These are phyloP conservation scores for Wilhelminamyces savonicus DNA, from an alignment of 805 yeast genomes.

Conservation along the genomic window DNA sequence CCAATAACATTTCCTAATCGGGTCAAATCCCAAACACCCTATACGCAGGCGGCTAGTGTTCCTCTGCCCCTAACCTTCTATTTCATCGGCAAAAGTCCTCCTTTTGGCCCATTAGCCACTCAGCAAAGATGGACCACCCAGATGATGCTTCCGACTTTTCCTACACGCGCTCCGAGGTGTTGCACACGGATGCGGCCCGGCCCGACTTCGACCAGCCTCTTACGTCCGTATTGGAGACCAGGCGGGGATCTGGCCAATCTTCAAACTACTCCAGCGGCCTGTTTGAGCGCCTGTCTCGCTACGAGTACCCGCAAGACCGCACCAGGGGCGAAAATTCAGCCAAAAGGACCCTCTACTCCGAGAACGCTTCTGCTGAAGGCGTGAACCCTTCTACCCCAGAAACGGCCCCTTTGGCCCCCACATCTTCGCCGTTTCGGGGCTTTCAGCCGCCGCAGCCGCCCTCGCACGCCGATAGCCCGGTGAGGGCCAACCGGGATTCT, in stretches of 20 bases:
- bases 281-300: neutral
- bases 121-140: constrained; percentile 1
- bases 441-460: neutral
- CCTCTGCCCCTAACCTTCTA: too few relatives aligned
- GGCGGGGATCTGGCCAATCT: constrained; percentile 1
- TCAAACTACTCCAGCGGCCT: neutral
- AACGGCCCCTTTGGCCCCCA: too few relatives aligned
- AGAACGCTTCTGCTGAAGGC: too few relatives aligned
- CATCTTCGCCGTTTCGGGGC: neutral
- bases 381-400: too few relatives aligned
- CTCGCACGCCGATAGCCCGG: neutral
- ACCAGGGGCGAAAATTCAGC: too few relatives aligned
- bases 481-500: constrained; percentile 11
- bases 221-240: too few relatives aligned
- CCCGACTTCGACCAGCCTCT: too few relatives aligned
- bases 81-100: too few relatives aligned
- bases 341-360: too few relatives aligned
- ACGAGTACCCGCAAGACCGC: neutral
- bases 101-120: too few relatives aligned
- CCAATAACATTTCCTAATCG: constrained; percentile 8
- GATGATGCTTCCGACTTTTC: constrained; percentile 6
- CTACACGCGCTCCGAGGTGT: constrained; percentile 5
- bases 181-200: constrained; percentile 1
- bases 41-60: too few relatives aligned
- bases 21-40: constrained; percentile 2